Base-by-base conservation (phyloP, 352 stramenopile species). In the Elongisporangium senticosum region DNA sequence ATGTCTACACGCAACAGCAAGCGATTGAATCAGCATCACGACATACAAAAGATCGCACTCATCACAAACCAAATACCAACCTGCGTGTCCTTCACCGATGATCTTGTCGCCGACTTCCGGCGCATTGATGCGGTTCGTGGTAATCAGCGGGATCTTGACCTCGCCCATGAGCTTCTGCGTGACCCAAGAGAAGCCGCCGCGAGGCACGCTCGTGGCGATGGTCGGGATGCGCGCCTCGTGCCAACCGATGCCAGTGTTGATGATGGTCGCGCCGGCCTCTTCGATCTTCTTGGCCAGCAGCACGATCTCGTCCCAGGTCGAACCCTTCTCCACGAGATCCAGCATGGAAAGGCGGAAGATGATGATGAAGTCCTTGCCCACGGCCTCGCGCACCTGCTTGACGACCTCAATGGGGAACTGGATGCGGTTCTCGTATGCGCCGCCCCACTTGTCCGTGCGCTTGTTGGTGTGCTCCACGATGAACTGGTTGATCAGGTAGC, bases 201-300 rank as follows among this genome's bases (percentile, higher is more conserved):
- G 84, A 11, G 96, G 96, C 0, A 99, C 96, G 62, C 83, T 96
- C 0, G 96, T 99, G 0, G 91, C 89, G 74, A 99, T 99, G 7
- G 96, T 99, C 19, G 96, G 96, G 49, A 99, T 93, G 20, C 96
- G 83, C 28, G 96, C 95, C 69, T 99, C 95, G 66, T 99, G 96
- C 96, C 96, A 99, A 28, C 96, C 96, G 67, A 99, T 99, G 21
- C 96, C 96, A 39, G 96, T 99, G 83, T 99, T 99, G 50, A 99
- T 96, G 65, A 99, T 98, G 20, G 84, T 98, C 7, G 89, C 95
- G 21, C 96, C 96, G 3, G 94, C 95, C 23, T 80, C 79, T 66
- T 98, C 89, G 53, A 99, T 88, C 21, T 76, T 65, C 63, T 96
- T 79, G 7, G 96, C 96, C 48, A 99, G 78, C 51, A 79, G 61